Conservation (phyloP, 1,139 yeast genomes). For the Kodamaea fungicola region DNA sequence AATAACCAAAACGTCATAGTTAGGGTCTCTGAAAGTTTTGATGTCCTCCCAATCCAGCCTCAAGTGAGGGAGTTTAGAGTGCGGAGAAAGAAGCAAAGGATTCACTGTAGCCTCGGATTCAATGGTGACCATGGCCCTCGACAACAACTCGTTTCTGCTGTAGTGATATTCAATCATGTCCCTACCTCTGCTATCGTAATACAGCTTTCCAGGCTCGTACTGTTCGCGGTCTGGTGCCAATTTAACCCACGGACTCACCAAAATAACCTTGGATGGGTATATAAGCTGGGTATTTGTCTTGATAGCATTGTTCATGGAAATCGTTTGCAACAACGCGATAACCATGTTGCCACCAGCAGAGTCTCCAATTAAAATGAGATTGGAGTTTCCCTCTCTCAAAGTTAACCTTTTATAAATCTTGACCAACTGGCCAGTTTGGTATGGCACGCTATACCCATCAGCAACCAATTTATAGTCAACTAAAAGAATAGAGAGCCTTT, state of each 20-base stretch:
- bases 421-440: constrained; percentile 34
- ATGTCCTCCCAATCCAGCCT: constrained; percentile 32
- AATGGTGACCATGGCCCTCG: constrained; percentile 7
- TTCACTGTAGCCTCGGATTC: constrained; percentile 14
- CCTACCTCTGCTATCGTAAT: constrained; percentile 27
- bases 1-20: constrained; percentile 28
- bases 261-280: constrained; percentile 30
- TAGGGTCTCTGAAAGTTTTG: constrained; percentile 27
- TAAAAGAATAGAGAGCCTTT: constrained; percentile 27
- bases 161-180: constrained; percentile 27
- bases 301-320: constrained; percentile 12
- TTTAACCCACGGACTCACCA: constrained; percentile 42
- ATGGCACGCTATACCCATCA: constrained; percentile 30
- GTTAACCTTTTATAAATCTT: constrained; percentile 28
- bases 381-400: constrained; percentile 23
- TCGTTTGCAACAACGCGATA: constrained; percentile 25
- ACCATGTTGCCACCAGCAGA: constrained; percentile 43
- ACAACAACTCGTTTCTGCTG: constrained; percentile 7
- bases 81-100: constrained; percentile 18
- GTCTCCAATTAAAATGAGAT: constrained; percentile 37
- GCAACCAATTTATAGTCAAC: constrained; percentile 40
- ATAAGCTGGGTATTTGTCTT: constrained; percentile 10
- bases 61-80: constrained; percentile 13
- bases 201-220: constrained; percentile 29
- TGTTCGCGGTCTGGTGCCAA: constrained; percentile 15